Conservation (phyloP, 2,329 filamentous ascomycete genomes). For the Trichoderma semiorbis region DNA sequence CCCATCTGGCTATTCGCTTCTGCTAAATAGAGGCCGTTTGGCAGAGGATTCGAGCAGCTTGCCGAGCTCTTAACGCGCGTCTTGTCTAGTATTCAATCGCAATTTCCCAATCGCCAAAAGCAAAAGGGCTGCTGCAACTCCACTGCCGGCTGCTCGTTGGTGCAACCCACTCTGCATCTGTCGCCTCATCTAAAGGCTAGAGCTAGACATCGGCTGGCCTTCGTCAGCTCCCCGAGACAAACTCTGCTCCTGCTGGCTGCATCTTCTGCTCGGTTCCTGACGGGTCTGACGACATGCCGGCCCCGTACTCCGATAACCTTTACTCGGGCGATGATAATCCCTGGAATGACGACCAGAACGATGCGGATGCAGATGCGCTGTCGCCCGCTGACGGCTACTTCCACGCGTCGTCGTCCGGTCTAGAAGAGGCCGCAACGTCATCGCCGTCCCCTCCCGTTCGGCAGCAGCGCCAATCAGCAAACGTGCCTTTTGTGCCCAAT, state of each 20-base stretch:
- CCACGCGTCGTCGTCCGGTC: slow-evolving; percentile 33
- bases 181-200: not conserved
- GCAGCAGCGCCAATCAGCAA: slow-evolving; percentile 29
- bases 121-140: not conserved
- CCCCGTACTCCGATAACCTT: slow-evolving; percentile 47
- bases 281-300: slow-evolving; percentile 36
- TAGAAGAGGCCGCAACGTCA: slow-evolving; percentile 22
- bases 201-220: not conserved
- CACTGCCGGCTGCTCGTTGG: not conserved
- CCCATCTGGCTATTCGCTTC: not conserved
- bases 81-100: not conserved
- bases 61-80: not conserved
- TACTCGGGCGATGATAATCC: slow-evolving; percentile 37
- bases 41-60: not conserved
- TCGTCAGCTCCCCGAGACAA: not conserved
- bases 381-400: slow-evolving; percentile 55
- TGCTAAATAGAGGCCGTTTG: not conserved
- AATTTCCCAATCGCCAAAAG: no score
- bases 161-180: slow-evolving; percentile 2
- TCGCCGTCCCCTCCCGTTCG: slow-evolving; percentile 22
- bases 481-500: slow-evolving; percentile 46
- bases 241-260: not conserved
- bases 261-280: no score
- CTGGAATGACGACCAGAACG: slow-evolving; percentile 34
- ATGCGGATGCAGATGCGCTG: slow-evolving; percentile 29